phyloP scores from a whole-genome alignment of 1,139 yeast species.

The Nakaseomyces sp. region DNA sequence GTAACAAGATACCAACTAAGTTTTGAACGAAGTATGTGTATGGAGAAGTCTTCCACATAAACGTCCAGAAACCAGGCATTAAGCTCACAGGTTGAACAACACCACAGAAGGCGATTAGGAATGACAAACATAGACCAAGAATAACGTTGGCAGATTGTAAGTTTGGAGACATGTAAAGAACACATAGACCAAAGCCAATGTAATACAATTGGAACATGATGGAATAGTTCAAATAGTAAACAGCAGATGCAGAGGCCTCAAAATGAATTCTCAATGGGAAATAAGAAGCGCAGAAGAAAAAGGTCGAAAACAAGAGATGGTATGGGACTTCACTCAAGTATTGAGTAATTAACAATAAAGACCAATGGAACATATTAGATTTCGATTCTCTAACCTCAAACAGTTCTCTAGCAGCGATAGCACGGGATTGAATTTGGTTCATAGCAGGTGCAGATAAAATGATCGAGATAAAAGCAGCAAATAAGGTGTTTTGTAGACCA shows the following conservation, averaged over 20 bases:
- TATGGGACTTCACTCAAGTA: conserved; percentile 49
- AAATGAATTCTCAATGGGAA: conserved; percentile 48
- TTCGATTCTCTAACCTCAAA: conserved; percentile 56
- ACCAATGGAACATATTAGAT: conserved; percentile 61
- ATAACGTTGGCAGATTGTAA: conserved; percentile 54
- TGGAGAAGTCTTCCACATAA: conserved; percentile 67
- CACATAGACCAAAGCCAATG: conserved; percentile 45
- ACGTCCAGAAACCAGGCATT: conserved; percentile 67
- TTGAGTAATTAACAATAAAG: conserved; percentile 45
- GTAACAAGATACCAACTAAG: conserved; percentile 44
- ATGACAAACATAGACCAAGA: conserved; percentile 44
- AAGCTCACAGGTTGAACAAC: conserved; percentile 48
- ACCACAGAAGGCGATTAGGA: conserved; percentile 53
- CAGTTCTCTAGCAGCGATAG: conserved; percentile 46
- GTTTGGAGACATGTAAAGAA: conserved; percentile 52
- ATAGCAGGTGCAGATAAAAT: conserved; percentile 35
- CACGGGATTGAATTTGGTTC: conserved; percentile 40
- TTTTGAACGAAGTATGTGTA: conserved; percentile 60
- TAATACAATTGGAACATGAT: conserved; percentile 51
- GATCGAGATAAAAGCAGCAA: conserved; percentile 42
- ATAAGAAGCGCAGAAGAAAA: conserved; percentile 47
- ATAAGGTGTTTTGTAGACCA: conserved; percentile 42
- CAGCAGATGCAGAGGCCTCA: conserved; percentile 45
- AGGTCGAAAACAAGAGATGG: conserved; percentile 42
- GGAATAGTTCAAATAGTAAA: conserved; percentile 44